A percentile compares a stretch with the other conserved stretches of the same genome.
phyloP scores from a whole-genome alignment of 306 rosid species.

The Begonia fuchsioides region DNA sequence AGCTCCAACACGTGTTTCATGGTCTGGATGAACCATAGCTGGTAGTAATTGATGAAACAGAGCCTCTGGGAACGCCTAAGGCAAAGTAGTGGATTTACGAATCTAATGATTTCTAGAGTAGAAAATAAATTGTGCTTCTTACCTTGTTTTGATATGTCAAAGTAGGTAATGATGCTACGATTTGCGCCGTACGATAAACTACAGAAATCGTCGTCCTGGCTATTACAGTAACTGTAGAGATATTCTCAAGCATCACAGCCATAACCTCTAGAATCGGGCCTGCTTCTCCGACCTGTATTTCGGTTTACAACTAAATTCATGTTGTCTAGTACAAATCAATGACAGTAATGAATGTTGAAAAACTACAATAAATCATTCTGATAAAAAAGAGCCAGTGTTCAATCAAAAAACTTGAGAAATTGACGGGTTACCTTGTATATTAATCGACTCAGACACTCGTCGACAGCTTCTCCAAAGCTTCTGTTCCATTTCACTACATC shows the following conservation, averaged over 20 bases:
- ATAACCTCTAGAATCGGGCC: conserved; percentile 72
- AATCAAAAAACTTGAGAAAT: no score
- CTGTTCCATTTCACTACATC: conserved; percentile 51
- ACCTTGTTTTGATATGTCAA: conserved; percentile 69
- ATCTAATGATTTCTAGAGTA: conserved; percentile 12
- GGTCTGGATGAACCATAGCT: conserved; percentile 91
- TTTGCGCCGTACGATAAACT: conserved; percentile 63
- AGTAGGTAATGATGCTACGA: conserved; percentile 72
- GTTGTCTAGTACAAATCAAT: conserved; percentile 4
- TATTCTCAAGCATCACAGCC: conserved; percentile 81
- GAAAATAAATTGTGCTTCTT: conserved; percentile 20
- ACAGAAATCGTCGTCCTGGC: conserved; percentile 64
- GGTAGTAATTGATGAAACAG: conserved; percentile 79
- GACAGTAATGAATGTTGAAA: conserved; percentile 7
- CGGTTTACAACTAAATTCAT: conserved; percentile 16
- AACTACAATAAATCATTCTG: conserved; percentile 1
- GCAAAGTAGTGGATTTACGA: conserved; percentile 15
- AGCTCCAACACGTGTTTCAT: conserved; percentile 72
- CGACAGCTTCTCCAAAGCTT: conserved; percentile 59
- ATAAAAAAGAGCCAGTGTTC: no score
- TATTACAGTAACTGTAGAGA: conserved; percentile 41
- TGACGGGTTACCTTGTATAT: conserved; percentile 44
- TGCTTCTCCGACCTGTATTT: conserved; percentile 75
- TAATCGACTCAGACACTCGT: conserved; percentile 69
- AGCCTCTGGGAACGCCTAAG: conserved; percentile 86